Evolutionary conservation across 306 rosid genomes (phyloP), one percentile per base, ranked within the genome.

Genomic region (Malus orientalis): DNA sequence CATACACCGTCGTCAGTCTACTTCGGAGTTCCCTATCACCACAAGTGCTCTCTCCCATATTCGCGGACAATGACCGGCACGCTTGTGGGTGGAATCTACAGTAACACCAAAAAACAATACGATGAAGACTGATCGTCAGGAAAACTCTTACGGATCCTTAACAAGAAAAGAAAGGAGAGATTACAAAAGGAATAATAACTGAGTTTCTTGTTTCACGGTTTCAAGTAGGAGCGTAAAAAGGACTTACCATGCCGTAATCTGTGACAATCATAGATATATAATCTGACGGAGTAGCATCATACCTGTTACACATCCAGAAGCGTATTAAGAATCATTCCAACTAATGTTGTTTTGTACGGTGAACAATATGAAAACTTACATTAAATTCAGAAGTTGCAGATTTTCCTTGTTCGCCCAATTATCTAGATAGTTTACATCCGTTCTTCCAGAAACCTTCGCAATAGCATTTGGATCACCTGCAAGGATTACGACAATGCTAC

Each of bases 221-320:
- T 22, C 69, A 57, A 54, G 20, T 51, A 51, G 55, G 20, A 57
- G 29, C 14, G 27, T 5, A 72, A 23, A 32, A 23, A 72, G 55
- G 27, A 33, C 88, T 85, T 85, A 93, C 98, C 97, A 89, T 89
- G 91, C 98, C 98, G 81, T 91, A 85, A 81, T 93, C 98, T 22
- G 98, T 88, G 74, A 93, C 80, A 70, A 93, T 93, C 81, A 87
- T 84, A 13, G 98, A 88, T 80, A 93, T 64, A 76, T 91, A 93
- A 82, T 93, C 98, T 11, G 96, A 79, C 23, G 98, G 98, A 38
- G 96, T 93, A 53, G 84, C 88, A 74, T 93, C 98, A 54, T 91
- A 93, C 90, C 98, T 93, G 81, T 67, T 15, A 51, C 64, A 80
- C 45, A 69, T 59, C 29, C 59, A 67, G 33, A 36, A 72, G 55